phyloP scores from a whole-genome alignment of 371 early-diverging fungal species.

The Homolaphlyctis polyrhiza region DNA sequence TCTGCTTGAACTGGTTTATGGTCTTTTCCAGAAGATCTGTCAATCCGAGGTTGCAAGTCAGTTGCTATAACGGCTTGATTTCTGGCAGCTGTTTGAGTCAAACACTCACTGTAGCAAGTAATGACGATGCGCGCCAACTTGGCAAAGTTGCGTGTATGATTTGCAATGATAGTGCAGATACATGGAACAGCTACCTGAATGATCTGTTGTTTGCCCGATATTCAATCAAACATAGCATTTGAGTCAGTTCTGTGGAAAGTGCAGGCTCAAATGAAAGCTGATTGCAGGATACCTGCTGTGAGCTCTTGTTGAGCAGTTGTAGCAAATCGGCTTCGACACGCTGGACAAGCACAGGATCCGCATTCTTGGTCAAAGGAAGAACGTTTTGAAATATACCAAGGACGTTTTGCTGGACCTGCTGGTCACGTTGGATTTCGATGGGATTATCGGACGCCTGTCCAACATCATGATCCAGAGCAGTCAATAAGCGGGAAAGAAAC shows the following conservation, averaged over 20 bases:
- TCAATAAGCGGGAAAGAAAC: background rate
- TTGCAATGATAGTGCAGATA: constrained; percentile 61
- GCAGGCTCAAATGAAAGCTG: too few relatives aligned
- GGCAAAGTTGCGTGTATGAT: constrained; percentile 56
- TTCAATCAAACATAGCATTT: background rate
- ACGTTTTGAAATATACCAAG: constrained; percentile 54
- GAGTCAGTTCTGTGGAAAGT: too few relatives aligned
- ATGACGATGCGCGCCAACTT: constrained; percentile 60
- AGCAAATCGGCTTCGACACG: constrained; percentile 53
- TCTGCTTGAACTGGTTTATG: background rate
- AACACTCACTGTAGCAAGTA: constrained; percentile 24
- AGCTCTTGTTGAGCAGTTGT: constrained; percentile 49
- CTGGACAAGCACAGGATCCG: constrained; percentile 46
- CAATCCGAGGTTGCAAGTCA: background rate
- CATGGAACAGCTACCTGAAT: constrained; percentile 67
- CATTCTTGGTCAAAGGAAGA: constrained; percentile 51
- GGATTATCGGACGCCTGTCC: background rate
- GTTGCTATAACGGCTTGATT: too few relatives aligned
- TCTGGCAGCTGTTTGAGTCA: too few relatives aligned
- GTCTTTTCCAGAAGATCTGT: background rate
- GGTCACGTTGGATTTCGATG: constrained; percentile 29
- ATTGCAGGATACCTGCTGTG: constrained; percentile 34
- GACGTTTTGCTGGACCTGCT: constrained; percentile 45
- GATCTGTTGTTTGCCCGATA: constrained; percentile 28
- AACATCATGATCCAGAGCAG: background rate